Conservation (phyloP, 1,139 yeast species). For the Debaryomycetaceae sp. region DNA sequence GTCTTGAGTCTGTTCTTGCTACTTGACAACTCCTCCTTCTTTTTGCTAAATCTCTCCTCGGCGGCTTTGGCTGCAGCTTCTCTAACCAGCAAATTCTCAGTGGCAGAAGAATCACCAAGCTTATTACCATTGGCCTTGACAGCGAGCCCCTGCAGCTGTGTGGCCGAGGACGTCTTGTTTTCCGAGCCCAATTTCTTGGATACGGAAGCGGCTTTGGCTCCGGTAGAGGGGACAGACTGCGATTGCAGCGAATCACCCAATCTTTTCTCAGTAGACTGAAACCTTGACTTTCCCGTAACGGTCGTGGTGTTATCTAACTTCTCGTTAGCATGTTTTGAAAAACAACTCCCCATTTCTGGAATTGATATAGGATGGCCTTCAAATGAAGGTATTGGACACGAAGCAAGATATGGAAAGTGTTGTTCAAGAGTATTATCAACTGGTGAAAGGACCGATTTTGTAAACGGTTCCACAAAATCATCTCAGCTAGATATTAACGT, state of each 20-base stretch:
- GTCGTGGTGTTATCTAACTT: conserved; percentile 1
- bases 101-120: conserved; percentile 4
- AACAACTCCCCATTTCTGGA: conserved; percentile 18
- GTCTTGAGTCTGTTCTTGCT: conserved; percentile 29
- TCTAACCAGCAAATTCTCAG: conserved; percentile 9
- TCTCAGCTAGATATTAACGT: not conserved
- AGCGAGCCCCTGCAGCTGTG: not conserved
- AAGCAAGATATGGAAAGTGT: not conserved
- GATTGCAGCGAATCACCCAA: conserved; percentile 1
- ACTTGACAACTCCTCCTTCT: conserved; percentile 20
- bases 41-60: conserved; percentile 26
- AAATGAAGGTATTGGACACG: not conserved
- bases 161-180: not conserved
- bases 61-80: conserved; percentile 40
- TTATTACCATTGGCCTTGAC: conserved; percentile 2
- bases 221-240: not conserved
- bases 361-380: not conserved
- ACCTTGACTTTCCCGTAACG: conserved; percentile 4
- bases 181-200: not conserved
- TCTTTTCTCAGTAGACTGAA: conserved; percentile 3
- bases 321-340: conserved; percentile 12
- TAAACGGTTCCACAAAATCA: conserved; percentile 2
- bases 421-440: not conserved
- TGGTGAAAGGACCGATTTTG: not conserved
- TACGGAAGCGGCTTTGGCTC: not conserved